Evolutionary conservation across 768 basidiomycete genomes (phyloP), one percentile per base, ranked within the genome.

Genomic region (Infundibulicybe gibba): DNA sequence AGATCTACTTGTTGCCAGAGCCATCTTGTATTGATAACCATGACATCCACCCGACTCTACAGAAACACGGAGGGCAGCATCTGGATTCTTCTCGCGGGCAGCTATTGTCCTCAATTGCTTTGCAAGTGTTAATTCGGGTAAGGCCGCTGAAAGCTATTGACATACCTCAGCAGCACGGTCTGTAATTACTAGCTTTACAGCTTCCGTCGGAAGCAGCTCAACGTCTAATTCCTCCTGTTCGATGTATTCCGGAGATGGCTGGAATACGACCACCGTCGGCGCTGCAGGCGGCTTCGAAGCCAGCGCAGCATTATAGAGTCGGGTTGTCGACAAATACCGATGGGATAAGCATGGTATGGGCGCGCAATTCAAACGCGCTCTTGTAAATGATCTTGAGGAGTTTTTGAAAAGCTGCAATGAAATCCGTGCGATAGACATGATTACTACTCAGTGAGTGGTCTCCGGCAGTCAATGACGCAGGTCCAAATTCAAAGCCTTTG

Each of bases 41-140:
- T 98, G 94, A 59, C 95, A 98, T 15, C 95, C 95, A 10, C 95
- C 95, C 10, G 87, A 90, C 57, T 97, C 93, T 19, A 97, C 92
- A 1, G 83, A 72, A 53, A 98, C 76, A 52, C 94, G 74, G 17
- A 97, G 71, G 3, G 85, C 90, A 16, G 89, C 74, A 41, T 78
- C 58, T 0, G 80, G 64, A 53, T 87, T 76, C 9, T 80, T 70
- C 58, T 88, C 79, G 33, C 81, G 72, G n/a, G 71, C 57, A 9
- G 88, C 77, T 48, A 97, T 89, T 38, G 68, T 63, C 38, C 74
- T 72, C 2, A 97, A 72, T 87, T 92, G 91, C 92, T 95, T 46
- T 25, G 30, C 5, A 19, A 15, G 41, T 45, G 30, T 47, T 52
- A 25, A 16, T 31, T 50, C 3, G 11, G 43, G 31, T 40, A 40